Evolutionary conservation across 768 basidiomycete species (phyloP).

Genomic region (Tulasnella sp.): DNA sequence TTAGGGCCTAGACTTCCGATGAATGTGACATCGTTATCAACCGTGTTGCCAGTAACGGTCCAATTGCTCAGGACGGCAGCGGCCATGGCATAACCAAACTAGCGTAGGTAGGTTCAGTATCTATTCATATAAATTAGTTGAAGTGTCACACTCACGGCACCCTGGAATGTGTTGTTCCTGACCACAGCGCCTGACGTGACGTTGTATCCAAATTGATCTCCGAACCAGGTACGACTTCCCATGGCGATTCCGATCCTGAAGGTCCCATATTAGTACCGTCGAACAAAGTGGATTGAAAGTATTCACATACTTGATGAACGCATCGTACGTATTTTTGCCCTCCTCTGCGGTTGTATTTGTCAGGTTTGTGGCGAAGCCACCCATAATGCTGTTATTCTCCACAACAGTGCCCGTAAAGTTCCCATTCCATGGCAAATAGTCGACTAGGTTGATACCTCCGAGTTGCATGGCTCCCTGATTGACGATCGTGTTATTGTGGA

Average conservation of each 20-base stretch:
- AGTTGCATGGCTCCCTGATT: constrained; percentile 2
- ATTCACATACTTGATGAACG: constrained; percentile 54
- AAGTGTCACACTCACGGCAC: constrained; percentile 18
- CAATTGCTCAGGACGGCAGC: constrained; percentile 54
- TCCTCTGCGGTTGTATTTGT: constrained; percentile 31
- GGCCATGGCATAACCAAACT: constrained; percentile 65
- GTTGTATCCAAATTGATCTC: constrained; percentile 42
- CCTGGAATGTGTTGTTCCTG: constrained; percentile 34
- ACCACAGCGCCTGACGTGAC: constrained; percentile 45
- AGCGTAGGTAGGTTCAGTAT: constrained; percentile 35
- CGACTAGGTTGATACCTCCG: constrained; percentile 46
- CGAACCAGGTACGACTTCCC: constrained; percentile 70
- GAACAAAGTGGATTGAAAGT: neutral
- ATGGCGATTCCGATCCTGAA: constrained; percentile 67
- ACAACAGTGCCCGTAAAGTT: constrained; percentile 55
- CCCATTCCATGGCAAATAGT: constrained; percentile 55
- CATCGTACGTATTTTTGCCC: constrained; percentile 47
- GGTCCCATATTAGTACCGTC: no score
- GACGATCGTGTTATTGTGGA: constrained; percentile 56
- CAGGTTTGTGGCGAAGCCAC: constrained; percentile 49
- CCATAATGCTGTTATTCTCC: constrained; percentile 51
- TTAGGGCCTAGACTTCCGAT: constrained; percentile 58
- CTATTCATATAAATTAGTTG: neutral
- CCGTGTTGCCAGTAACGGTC: constrained; percentile 47
- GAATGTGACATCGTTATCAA: constrained; percentile 63